Percentiles rank a stretch among this genome's conserved stretches.
Conservation (phyloP, 768 basidiomycete species). For the Mycena indigotica region DNA sequence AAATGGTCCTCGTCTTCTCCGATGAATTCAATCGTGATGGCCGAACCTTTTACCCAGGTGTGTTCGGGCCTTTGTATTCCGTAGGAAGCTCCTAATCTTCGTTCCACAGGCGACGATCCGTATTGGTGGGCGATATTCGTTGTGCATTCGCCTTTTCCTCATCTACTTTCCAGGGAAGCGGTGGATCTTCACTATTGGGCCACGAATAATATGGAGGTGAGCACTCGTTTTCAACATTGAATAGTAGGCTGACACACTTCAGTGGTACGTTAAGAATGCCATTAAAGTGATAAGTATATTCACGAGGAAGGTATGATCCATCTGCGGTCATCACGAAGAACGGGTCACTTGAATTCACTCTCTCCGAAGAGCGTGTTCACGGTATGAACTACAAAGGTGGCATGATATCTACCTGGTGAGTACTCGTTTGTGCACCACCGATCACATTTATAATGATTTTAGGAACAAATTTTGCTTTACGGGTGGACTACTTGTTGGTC, state of each 20-base stretch:
- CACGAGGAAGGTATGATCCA: slow-evolving; percentile 61
- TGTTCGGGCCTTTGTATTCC: neutral
- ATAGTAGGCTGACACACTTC: slow-evolving; percentile 1
- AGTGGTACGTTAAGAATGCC: too few relatives aligned
- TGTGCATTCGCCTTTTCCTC: slow-evolving; percentile 43
- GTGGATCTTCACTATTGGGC: slow-evolving; percentile 80
- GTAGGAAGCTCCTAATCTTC: slow-evolving; percentile 73
- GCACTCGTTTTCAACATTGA: neutral
- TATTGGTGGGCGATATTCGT: slow-evolving; percentile 46
- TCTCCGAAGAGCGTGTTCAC: slow-evolving; percentile 67
- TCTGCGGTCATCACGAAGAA: slow-evolving; percentile 71
- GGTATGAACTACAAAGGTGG: slow-evolving; percentile 73
- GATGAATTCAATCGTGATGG: neutral
- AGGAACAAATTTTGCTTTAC: slow-evolving; percentile 96
- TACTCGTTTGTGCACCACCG: neutral
- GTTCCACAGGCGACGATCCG: slow-evolving; percentile 19
- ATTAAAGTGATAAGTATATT: too few relatives aligned
- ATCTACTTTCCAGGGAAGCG: slow-evolving; percentile 71
- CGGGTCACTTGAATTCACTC: slow-evolving; percentile 76
- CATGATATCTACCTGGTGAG: slow-evolving; percentile 54
- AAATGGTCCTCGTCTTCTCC: slow-evolving; percentile 72
- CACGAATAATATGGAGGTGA: slow-evolving; percentile 31
- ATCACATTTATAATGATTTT: neutral
- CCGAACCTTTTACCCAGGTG: neutral
- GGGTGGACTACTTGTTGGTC: slow-evolving; percentile 70